Conservation (phyloP, 2,329 filamentous ascomycete species). For the Fusarium denticulatum region DNA sequence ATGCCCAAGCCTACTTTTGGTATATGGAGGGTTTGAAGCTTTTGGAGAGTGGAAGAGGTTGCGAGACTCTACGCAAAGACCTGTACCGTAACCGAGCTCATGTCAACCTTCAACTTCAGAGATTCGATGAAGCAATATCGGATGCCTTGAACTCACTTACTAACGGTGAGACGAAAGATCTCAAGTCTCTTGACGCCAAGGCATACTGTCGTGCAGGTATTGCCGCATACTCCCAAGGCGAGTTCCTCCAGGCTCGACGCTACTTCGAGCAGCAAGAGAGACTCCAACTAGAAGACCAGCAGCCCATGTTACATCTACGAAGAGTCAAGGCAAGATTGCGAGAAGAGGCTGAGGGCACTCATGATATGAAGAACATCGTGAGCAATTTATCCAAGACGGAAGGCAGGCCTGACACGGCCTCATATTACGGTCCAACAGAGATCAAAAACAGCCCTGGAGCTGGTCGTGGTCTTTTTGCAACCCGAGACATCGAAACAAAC, state of each 20-base stretch:
- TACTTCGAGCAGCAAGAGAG: constrained; percentile 39
- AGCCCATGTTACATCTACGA: constrained; percentile 28
- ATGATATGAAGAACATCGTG: constrained; percentile 39
- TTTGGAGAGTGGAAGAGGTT: neutral
- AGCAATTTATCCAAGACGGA: constrained; percentile 38
- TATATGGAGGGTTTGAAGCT: constrained; percentile 43
- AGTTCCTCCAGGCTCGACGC: constrained; percentile 35
- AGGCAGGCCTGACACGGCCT: constrained; percentile 46
- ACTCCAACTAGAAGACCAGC: constrained; percentile 40
- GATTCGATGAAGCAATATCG: constrained; percentile 45
- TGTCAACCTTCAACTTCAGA: constrained; percentile 46
- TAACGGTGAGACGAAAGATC: neutral
- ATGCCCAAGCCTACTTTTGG: constrained; percentile 32
- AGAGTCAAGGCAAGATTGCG: constrained; percentile 36
- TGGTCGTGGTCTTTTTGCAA: constrained; percentile 53
- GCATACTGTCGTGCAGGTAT: constrained; percentile 47
- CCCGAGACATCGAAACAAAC: constrained; percentile 42
- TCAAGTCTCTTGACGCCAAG: constrained; percentile 43
- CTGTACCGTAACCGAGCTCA: constrained; percentile 46
- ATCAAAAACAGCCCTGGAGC: constrained; percentile 40
- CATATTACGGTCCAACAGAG: constrained; percentile 41
- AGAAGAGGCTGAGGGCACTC: constrained; percentile 36
- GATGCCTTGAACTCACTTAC: constrained; percentile 45
- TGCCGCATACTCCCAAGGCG: constrained; percentile 45
- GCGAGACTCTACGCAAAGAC: constrained; percentile 43